Conservation (phyloP, 2,329 filamentous ascomycete genomes). For the Aureobasidium sp. region DNA sequence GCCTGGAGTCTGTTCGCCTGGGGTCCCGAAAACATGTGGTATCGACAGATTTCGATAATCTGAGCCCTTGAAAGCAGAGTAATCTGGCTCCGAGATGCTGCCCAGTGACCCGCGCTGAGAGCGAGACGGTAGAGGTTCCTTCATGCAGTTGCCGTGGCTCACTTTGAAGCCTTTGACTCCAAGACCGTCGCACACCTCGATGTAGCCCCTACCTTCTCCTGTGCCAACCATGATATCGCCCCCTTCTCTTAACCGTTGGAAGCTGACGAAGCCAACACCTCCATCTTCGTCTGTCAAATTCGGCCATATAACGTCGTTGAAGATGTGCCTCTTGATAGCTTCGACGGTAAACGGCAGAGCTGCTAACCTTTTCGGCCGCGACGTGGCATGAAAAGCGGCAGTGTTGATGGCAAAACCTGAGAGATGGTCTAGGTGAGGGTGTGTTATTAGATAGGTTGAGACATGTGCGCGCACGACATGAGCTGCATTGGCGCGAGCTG, state of each 20-base stretch:
- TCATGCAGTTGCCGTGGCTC: conserved; percentile 83
- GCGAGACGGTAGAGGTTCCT: conserved; percentile 30
- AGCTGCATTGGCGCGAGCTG: conserved; percentile 67
- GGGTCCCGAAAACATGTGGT: not conserved
- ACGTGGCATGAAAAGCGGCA: conserved; percentile 68
- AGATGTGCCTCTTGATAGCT: conserved; percentile 87
- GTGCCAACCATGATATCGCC: conserved; percentile 78
- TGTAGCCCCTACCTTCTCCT: conserved; percentile 71
- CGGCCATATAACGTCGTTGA: conserved; percentile 97
- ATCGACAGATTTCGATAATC: not conserved
- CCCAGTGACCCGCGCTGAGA: conserved; percentile 35
- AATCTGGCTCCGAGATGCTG: conserved; percentile 27
- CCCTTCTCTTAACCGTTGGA: conserved; percentile 78
- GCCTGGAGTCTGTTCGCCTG: conserved; percentile 4
- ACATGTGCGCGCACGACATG: conserved; percentile 72
- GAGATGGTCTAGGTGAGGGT: conserved; percentile 94
- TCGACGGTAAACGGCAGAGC: conserved; percentile 83
- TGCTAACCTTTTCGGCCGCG: conserved; percentile 73
- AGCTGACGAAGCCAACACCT: conserved; percentile 85
- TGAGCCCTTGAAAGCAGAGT: not conserved
- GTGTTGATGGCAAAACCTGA: conserved; percentile 90
- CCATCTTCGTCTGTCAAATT: conserved; percentile 95
- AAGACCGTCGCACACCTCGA: conserved; percentile 82
- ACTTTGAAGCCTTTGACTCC: conserved; percentile 80
- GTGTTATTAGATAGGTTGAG: conserved; percentile 85